Percentiles rank a stretch among this genome's conserved stretches.
Evolutionary conservation across 176 grass and related monocot species (phyloP).

Genomic region (Musa beccarii): DNA sequence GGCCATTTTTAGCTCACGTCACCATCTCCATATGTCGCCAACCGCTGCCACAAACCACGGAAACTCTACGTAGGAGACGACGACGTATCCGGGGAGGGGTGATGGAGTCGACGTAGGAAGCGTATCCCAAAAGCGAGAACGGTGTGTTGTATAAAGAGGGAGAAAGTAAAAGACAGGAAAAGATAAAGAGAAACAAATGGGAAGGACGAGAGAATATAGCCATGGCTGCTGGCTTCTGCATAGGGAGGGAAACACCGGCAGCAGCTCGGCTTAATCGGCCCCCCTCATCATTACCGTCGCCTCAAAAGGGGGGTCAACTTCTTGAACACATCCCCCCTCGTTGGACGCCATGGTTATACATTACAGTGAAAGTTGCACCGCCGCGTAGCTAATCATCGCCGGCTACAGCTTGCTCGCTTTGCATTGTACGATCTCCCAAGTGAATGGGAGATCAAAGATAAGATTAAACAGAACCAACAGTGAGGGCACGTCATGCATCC

Average conservation of each 20-base stretch:
- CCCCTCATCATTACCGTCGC: no score
- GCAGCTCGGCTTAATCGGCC: no score
- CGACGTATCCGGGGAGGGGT: neutral
- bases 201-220: neutral
- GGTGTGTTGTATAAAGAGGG: neutral
- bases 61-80: neutral
- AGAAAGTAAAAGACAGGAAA: neutral
- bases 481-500: no score
- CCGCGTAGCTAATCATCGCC: no score
- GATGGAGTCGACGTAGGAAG: neutral
- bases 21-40: neutral
- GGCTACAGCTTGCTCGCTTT: no score
- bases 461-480: no score
- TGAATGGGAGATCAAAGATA: no score
- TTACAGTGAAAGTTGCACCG: no score
- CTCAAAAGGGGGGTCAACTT: neutral
- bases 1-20: slow-evolving; percentile 1
- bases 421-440: no score
- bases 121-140: neutral
- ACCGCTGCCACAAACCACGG: no score
- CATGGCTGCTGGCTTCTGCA: neutral
- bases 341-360: neutral
- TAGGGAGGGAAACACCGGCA: no score
- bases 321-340: neutral
- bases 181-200: neutral